Conservation (phyloP, 2,329 filamentous ascomycete species). For the Mariannaea elegans region DNA sequence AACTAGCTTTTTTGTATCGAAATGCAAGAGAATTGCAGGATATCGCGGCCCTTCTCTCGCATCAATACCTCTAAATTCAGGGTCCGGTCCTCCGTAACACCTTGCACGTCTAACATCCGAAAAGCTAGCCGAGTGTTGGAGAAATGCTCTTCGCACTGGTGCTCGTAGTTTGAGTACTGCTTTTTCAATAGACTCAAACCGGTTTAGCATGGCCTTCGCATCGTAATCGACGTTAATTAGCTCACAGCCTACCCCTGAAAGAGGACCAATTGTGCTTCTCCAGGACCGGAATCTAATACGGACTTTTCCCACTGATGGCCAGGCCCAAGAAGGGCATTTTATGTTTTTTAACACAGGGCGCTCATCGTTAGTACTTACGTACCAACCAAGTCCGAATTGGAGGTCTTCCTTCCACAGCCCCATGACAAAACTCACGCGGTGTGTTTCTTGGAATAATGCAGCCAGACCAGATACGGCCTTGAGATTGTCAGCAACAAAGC, state of each 20-base stretch:
- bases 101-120: background rate
- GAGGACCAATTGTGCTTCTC: background rate
- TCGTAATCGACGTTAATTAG: background rate
- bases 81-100: background rate
- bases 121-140: background rate
- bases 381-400: slow-evolving; percentile 13
- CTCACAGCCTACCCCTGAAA: background rate
- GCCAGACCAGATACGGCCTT: slow-evolving; percentile 16
- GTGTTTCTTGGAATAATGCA: background rate
- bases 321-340: slow-evolving; percentile 21
- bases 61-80: background rate
- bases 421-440: background rate
- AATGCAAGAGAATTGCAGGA: background rate
- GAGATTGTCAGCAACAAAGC: slow-evolving; percentile 9
- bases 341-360: background rate
- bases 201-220: background rate
- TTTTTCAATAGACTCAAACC: background rate
- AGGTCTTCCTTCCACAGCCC: slow-evolving; percentile 17
- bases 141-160: background rate
- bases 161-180: background rate
- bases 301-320: slow-evolving; percentile 26
- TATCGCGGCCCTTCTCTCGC: slow-evolving; percentile 7
- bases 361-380: slow-evolving; percentile 4
- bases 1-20: background rate
- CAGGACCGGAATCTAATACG: slow-evolving; percentile 17